These are phyloP conservation scores for Pelargonium fulgidum DNA, from an alignment of 441 rosid genomes.

Conservation along the genomic window DNA sequence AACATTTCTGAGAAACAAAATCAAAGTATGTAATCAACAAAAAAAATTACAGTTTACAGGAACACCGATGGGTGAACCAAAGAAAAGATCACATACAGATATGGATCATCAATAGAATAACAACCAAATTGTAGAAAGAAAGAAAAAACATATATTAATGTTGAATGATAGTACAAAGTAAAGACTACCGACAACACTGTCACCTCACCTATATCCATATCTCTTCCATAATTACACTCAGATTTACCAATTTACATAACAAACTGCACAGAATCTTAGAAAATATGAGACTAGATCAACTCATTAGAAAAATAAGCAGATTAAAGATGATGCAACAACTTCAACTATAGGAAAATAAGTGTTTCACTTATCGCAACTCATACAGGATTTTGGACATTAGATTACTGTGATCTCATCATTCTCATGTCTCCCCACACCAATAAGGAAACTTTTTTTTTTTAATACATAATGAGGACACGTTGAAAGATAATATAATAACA, in stretches of 20 bases:
- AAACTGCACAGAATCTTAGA: too few species aligned
- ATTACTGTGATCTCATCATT: background rate
- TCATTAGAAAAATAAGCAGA: background rate
- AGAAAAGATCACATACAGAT: background rate
- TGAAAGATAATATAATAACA: background rate
- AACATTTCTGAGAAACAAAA: slow-evolving; percentile 10
- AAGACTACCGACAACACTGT: background rate
- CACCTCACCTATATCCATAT: background rate
- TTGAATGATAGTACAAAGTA: background rate
- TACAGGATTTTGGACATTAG: too few species aligned
- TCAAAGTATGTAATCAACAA: too few species aligned
- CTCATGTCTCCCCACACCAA: too few species aligned
- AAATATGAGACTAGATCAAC: too few species aligned
- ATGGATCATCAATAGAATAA: background rate
- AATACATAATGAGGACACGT: background rate
- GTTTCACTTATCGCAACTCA: too few species aligned
- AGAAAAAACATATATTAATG: too few species aligned
- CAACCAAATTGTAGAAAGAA: background rate
- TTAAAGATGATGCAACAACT: background rate
- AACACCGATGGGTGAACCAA: background rate
- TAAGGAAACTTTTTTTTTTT: too few species aligned
- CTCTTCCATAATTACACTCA: background rate
- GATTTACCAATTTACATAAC: background rate
- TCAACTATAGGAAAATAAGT: too few species aligned
- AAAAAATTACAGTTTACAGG: too few species aligned